Evolutionary conservation across 108 stramenopile species (phyloP).

Genomic region (Cyclotella distinguenda): DNA sequence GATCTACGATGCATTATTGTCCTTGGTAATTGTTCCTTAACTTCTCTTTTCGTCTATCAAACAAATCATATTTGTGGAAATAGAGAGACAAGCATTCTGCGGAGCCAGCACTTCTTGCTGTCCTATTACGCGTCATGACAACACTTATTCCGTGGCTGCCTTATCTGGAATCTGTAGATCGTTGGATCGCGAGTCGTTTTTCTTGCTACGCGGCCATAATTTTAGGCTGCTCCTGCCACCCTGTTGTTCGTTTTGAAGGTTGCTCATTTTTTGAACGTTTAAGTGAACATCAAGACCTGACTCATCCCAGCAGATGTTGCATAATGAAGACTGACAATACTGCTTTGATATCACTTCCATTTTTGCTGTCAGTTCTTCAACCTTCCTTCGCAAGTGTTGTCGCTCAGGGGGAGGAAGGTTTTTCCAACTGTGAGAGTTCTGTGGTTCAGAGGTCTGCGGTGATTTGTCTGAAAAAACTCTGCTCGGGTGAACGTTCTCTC

Average conservation of each 20-base stretch:
- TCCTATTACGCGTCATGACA: slow-evolving; percentile 78
- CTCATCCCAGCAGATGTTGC: slow-evolving; percentile 39
- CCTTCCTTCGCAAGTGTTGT: slow-evolving; percentile 24
- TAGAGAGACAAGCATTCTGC: slow-evolving; percentile 57
- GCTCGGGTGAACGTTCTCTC: not conserved
- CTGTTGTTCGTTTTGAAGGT: slow-evolving; percentile 64
- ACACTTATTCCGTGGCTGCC: slow-evolving; percentile 59
- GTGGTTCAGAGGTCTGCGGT: slow-evolving; percentile 32
- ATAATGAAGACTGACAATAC: slow-evolving; percentile 55
- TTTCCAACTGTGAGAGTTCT: slow-evolving; percentile 17
- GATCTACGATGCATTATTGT: not conserved
- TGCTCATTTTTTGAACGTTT: slow-evolving; percentile 79
- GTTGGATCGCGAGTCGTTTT: slow-evolving; percentile 60
- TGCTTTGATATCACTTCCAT: slow-evolving; percentile 57
- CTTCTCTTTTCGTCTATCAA: not conserved
- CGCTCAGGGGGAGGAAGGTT: slow-evolving; percentile 34
- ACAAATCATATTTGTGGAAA: no score
- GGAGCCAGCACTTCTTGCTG: slow-evolving; percentile 63
- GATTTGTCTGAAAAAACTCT: slow-evolving; percentile 24
- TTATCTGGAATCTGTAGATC: slow-evolving; percentile 46
- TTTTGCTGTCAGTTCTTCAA: slow-evolving; percentile 27
- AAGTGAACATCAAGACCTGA: slow-evolving; percentile 27
- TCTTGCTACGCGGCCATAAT: slow-evolving; percentile 60
- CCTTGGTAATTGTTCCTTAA: not conserved
- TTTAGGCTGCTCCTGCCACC: slow-evolving; percentile 54